These are phyloP conservation scores for Porpolomopsis calyptriformis DNA, from an alignment of 768 basidiomycete genomes.

Conservation along the genomic window DNA sequence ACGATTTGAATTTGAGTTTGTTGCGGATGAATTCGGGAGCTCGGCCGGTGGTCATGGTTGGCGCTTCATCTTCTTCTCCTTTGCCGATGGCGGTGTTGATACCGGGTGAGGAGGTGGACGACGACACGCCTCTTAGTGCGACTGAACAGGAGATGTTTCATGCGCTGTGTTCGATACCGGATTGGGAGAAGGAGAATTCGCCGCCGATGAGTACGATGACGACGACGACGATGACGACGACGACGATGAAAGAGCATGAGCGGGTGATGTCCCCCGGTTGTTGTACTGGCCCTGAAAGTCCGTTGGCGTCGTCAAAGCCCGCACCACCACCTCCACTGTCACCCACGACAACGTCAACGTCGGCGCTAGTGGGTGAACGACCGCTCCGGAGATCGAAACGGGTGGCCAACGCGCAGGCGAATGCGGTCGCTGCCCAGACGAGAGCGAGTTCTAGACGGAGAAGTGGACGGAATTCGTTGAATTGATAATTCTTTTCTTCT, in stretches of 20 bases:
- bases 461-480: conserved; percentile 30
- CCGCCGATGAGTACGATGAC: background rate
- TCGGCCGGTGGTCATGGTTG: conserved; percentile 1
- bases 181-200: conserved; percentile 36
- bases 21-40: no score
- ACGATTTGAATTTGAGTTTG: no score
- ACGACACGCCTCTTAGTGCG: conserved; percentile 49
- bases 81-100: no score
- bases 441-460: conserved; percentile 34
- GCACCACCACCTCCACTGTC: no score
- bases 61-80: no score
- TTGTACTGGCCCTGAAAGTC: no score
- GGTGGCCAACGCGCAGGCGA: conserved; percentile 42
- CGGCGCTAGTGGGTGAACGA: conserved; percentile 15
- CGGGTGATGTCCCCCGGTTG: background rate
- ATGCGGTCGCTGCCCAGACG: conserved; percentile 31
- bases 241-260: no score
- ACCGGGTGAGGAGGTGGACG: conserved; percentile 2
- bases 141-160: conserved; percentile 65
- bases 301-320: no score
- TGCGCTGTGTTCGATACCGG: conserved; percentile 48
- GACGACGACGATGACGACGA: no score
- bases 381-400: conserved; percentile 56
- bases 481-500: conserved; percentile 17
- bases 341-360: background rate